Percentiles rank a stretch among this genome's conserved stretches.
Evolutionary conservation across 2,329 filamentous ascomycete species (phyloP).

Genomic region (Fusarium cyanostomum): DNA sequence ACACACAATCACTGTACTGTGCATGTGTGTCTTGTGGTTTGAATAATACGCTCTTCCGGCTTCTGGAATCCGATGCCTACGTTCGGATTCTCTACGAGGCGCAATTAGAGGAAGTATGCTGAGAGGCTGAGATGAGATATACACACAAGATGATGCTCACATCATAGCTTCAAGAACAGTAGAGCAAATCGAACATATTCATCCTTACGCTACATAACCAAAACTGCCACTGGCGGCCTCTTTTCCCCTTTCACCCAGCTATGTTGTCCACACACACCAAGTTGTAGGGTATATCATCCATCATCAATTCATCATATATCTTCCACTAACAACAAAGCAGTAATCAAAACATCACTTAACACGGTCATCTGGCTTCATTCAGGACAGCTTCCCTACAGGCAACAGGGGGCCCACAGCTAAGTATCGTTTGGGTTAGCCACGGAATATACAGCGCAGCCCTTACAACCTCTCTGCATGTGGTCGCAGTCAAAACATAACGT

Average conservation of each 20-base stretch:
- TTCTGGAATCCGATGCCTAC: no score
- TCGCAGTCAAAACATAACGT: slow-evolving; percentile 9
- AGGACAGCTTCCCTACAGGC: not conserved
- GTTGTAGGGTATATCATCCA: slow-evolving; percentile 15
- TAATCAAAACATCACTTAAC: not conserved
- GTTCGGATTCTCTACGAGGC: no score
- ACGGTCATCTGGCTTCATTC: not conserved
- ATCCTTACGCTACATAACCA: not conserved
- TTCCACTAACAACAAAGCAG: not conserved
- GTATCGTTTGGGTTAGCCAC: slow-evolving; percentile 2
- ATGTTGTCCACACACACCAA: not conserved
- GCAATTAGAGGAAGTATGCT: no score
- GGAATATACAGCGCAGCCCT: not conserved
- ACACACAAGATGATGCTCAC: no score
- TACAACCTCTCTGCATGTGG: slow-evolving; percentile 20
- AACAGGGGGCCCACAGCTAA: not conserved
- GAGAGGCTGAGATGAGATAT: no score
- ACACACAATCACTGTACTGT: no score
- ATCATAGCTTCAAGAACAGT: no score
- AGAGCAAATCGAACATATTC: no score
- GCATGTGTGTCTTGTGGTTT: not conserved
- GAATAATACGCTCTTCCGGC: not conserved
- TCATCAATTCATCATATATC: not conserved
- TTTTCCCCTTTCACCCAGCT: not conserved
- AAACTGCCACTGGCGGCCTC: not conserved